Base-by-base conservation (phyloP, 2,329 filamentous ascomycete species). In the Chaetomiaceae sp. region DNA sequence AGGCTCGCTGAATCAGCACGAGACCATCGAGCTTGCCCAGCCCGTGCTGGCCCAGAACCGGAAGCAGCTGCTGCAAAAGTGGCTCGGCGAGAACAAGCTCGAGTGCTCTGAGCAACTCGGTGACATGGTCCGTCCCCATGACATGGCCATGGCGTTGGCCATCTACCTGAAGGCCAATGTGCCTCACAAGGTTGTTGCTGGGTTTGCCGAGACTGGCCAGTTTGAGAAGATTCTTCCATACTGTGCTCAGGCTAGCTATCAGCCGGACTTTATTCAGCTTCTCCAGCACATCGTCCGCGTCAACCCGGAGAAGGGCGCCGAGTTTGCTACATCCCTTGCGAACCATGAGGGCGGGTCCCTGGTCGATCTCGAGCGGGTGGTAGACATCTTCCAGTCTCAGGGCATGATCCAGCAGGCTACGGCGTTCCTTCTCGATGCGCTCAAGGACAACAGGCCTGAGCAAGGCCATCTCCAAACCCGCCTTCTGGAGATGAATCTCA, bases 401-500 rank as follows among this genome's bases (percentile, higher is more conserved):
- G 91, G 90, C 65, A 94, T 97, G 90, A 82, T 97, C 45, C 95
- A 97, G 69, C 90, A 96, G 71, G 92, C 92, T 7, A 99, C 95
- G 2, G 91, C 92, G n/a, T 99, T 99, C 81, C 75, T 99, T 47
- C 81, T 99, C 23, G 94, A 99, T 72, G 92, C 91, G 2, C 80
- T 99, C 30, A 94, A 96, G 71, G 90, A 94, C 62, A 96, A 99
- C 75, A 87, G 86, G 64, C 90, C 90, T 0, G 94, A 99, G 70
- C 91, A 99, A 67, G 92, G 85, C 34, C 85, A 92, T 61, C 79
- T 99, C 34, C 94, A 99, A 73, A 99, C 95, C 20, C 87, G 94
- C 56, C 80, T 99, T 3, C 76, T 99, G 51, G 95, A 99, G 78
- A 97, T 99, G 91, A 99, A 99, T 71, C 74, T 99, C 58, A 80